Base-by-base conservation (phyloP, 2,329 filamentous ascomycete genomes). In the Aulographum hederae region DNA sequence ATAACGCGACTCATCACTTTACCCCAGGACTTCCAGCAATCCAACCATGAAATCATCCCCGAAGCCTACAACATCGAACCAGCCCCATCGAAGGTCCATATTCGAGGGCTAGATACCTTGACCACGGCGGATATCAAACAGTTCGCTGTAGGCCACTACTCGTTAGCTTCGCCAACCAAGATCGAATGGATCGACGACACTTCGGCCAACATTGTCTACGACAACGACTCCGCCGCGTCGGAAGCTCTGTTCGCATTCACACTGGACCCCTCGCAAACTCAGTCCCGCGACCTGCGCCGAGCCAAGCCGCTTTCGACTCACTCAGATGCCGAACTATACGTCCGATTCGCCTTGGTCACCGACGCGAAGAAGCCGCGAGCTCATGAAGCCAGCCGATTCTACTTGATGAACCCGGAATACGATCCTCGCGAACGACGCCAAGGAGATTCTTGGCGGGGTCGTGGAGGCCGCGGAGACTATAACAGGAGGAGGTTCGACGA, bases 171-270 rank as follows among this genome's bases (percentile, higher is more conserved):
- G 32, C 19, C 19, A 10, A 17, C 19, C 14, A 31, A 18, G 14
- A 63, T 94, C 39, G 84, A 95, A 56, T 98, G 89, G 89, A 82
- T 98, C 41, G 81, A 95, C 50, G 89, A 98, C 52, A 74, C 71
- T 5, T 86, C 82, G 0, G 81, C 82, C 38, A 95, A 95, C 48
- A 61, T 94, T 32, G 54, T 92, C 32, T 95, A 89, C 56, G 60
- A 61, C 34, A 62, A 57, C 21, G 46, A 60, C 10, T 58, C 65
- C 28, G 53, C 63, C 10, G 72, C 71, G 2, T 44, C 60, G 4
- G 50, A 60, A 32, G 71, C 70, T 14, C 55, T 77, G 16, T 44
- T 50, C 19, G 56, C 59, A 3, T 56, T 77, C 30, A 57, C 61
- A 11, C n/a, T n/a, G n/a, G 46, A 68, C 39, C 30, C 58, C 16